A percentile compares a stretch with the other conserved stretches of the same genome.
phyloP scores from a whole-genome alignment of 371 early-diverging fungal genomes.

The Choanephora cucurbitarum region DNA sequence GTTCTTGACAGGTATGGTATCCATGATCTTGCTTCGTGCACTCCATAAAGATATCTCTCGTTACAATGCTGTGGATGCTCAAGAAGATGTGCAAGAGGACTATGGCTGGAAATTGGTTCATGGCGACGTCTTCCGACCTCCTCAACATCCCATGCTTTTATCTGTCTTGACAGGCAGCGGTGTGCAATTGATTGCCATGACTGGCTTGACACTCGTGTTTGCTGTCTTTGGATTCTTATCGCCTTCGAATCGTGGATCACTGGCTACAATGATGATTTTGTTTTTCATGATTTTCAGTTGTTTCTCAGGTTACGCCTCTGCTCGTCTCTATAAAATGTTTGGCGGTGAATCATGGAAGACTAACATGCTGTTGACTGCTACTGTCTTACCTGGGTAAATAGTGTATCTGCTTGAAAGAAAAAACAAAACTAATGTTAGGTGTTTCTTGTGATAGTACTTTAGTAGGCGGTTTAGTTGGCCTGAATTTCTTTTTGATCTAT shows the following conservation, averaged over 20 bases:
- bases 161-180: constrained; percentile 92
- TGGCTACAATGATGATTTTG: constrained; percentile 86
- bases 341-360: constrained; percentile 86
- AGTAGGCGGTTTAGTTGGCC: constrained; percentile 65
- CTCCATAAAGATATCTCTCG: constrained; percentile 86
- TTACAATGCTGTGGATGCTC: constrained; percentile 74
- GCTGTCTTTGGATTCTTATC: constrained; percentile 96
- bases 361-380: constrained; percentile 82
- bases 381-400: constrained; percentile 75
- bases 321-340: constrained; percentile 92
- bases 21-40: constrained; percentile 82
- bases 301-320: constrained; percentile 86
- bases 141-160: constrained; percentile 74
- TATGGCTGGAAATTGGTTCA: constrained; percentile 93
- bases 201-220: constrained; percentile 80
- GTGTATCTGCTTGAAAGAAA: no score
- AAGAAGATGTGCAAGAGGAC: constrained; percentile 88
- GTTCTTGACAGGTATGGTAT: constrained; percentile 88
- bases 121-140: constrained; percentile 92
- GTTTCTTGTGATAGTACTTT: constrained; percentile 45
- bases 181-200: constrained; percentile 89
- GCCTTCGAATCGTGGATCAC: constrained; percentile 92
- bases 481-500: constrained; percentile 91
- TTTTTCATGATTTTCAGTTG: constrained; percentile 88
- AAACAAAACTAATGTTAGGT: constrained; percentile 3